Conservation (phyloP, 345 rosid species). For the Kandelia obovata region DNA sequence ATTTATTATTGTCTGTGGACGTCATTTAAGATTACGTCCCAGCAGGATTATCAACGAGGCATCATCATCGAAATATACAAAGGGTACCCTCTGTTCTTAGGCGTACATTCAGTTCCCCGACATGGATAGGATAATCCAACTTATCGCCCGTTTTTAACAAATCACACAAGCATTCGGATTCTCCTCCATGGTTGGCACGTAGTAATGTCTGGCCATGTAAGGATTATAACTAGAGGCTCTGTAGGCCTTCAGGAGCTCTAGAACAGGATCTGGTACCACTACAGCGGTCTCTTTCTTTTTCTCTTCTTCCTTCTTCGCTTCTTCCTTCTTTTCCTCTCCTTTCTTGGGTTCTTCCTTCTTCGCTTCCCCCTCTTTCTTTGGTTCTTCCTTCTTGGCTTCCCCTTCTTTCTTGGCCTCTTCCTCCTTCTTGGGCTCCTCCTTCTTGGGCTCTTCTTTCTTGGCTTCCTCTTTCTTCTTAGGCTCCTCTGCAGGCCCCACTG, state of each 20-base stretch:
- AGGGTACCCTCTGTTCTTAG: conserved; percentile 17
- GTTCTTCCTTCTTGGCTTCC: conserved; percentile 46
- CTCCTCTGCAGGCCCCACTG: conserved; percentile 81
- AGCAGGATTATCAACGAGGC: conserved; percentile 6
- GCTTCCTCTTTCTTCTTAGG: conserved; percentile 47
- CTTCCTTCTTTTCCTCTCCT: conserved; percentile 23
- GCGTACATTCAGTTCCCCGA: conserved; percentile 25
- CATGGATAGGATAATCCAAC: background rate
- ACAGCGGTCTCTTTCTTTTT: conserved; percentile 9
- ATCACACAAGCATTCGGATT: conserved; percentile 92
- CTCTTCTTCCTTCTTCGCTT: conserved; percentile 25
- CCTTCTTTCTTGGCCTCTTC: conserved; percentile 23
- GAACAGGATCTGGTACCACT: conserved; percentile 52
- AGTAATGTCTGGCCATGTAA: conserved; percentile 63
- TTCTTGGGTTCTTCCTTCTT: conserved; percentile 27
- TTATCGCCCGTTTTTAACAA: conserved; percentile 13
- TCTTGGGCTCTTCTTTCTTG: conserved; percentile 43
- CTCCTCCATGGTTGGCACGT: conserved; percentile 86
- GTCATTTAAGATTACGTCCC: conserved; percentile 4
- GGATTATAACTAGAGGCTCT: conserved; percentile 63
- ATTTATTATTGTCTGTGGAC: conserved; percentile 28
- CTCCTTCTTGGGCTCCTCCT: too few relatives aligned
- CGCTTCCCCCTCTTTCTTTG: conserved; percentile 21
- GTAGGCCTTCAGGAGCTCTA: conserved; percentile 78
- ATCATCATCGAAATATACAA: conserved; percentile 19